Base-by-base conservation (phyloP, 106 monocot genomes). In the Hemerocallis citrina region DNA sequence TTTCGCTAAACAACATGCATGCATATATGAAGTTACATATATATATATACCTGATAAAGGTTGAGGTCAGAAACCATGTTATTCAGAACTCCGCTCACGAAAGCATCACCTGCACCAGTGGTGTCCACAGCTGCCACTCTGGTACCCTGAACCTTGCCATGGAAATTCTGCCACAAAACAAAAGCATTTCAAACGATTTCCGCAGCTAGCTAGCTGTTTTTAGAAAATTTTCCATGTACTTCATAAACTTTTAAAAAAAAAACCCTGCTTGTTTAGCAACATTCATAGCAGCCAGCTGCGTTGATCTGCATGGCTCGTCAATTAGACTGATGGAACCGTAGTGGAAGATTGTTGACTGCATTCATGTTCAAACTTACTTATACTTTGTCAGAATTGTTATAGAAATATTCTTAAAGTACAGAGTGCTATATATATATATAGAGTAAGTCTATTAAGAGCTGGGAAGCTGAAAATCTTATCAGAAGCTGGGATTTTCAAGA, bases 91-190 rank as follows among this genome's bases (percentile, higher is more conserved):
- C 80, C 80, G 47, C 74, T 56, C 3, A 71, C 66, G 57, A 80
- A 80, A 33, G 80, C 74, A 71, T 80, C 80, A 66, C 80, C 80
- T 30, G 80, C 74, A 38, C 80, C 80, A 8, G 74, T 80, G 34
- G 80, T 80, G 52, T 80, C 80, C 24, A 71, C 66, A 33, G 62
- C 61, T 32, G 74, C 71, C 56, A 67, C 74, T 40, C 45, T 74
- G 22, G 71, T 19, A 12, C 80, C 80, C 21, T 33, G 13, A 14
- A 80, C 75, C 39, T 23, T 66, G 11, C 80, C 74, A 47, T 71
- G 35, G 39, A 80, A 80, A 38, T 70, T 67, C 80, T 75, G 66
- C 56, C 9, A 4, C 5, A 39, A 23, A 39, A 22, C 23, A 59
- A 59, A 39, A 38, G 9, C 20, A n/a, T n/a, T n/a, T n/a, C n/a